phyloP scores from a whole-genome alignment of 805 yeast species.

The Yamadazyma tumulicola region DNA sequence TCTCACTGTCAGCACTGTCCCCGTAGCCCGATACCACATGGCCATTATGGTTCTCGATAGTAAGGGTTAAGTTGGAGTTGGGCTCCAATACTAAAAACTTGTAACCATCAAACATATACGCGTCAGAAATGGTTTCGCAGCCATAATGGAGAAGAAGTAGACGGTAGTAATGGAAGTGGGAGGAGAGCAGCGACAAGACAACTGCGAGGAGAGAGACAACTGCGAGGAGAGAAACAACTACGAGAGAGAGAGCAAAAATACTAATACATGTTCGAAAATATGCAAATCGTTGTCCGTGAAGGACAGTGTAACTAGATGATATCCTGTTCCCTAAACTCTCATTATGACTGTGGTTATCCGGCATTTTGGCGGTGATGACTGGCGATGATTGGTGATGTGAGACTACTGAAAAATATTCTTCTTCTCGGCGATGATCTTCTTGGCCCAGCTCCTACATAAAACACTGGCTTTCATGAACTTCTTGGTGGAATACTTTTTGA shows the following conservation, averaged over 20 bases:
- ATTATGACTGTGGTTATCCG: no score
- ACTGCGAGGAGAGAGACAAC: neutral
- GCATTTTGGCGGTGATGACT: no score
- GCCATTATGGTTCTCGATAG: no score
- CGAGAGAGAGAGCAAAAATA: neutral
- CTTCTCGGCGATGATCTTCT: constrained; percentile 49
- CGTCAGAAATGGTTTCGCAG: constrained; percentile 1
- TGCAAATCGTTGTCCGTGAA: no score
- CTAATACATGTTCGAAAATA: neutral
- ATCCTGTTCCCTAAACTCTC: no score
- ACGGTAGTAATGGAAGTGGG: neutral
- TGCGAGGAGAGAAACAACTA: neutral
- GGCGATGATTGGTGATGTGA: no score
- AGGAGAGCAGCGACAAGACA: neutral
- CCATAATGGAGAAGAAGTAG: neutral
- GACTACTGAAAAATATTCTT: constrained; percentile 32
- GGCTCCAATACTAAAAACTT: constrained; percentile 6
- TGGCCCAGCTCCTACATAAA: constrained; percentile 80
- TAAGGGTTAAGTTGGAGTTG: no score
- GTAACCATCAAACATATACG: constrained; percentile 9
- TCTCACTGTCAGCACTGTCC: no score
- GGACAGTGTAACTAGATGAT: neutral
- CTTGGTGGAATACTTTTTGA: constrained; percentile 87
- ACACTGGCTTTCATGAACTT: constrained; percentile 84
- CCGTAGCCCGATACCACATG: no score